These are phyloP conservation scores for Euphorbia celastroides DNA, from an alignment of 441 rosid genomes.

Conservation along the genomic window DNA sequence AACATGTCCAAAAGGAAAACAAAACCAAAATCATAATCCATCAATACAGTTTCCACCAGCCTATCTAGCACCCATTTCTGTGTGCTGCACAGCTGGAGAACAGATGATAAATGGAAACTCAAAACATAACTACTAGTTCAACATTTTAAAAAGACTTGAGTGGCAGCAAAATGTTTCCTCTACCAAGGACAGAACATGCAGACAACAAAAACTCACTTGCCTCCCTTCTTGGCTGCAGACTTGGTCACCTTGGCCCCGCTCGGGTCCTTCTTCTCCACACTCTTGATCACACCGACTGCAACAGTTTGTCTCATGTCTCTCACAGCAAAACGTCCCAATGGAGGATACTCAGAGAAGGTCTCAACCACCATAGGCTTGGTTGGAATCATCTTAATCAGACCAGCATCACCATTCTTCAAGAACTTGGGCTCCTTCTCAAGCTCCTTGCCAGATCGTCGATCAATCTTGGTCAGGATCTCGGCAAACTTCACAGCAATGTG, in stretches of 20 bases:
- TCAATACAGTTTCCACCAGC: neutral
- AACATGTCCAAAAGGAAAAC: neutral
- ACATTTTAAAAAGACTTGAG: neutral
- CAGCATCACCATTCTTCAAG: conserved; percentile 47
- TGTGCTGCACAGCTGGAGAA: neutral
- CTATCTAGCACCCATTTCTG: neutral
- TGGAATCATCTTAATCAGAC: conserved; percentile 47
- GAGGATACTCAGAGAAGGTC: conserved; percentile 68
- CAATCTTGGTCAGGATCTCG: conserved; percentile 39
- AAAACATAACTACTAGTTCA: neutral
- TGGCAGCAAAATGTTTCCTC: neutral
- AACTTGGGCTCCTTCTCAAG: conserved; percentile 39
- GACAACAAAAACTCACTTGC: conserved; percentile 1
- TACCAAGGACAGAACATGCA: neutral
- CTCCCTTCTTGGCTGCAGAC: conserved; percentile 68
- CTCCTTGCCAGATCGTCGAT: conserved; percentile 41
- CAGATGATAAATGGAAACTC: neutral
- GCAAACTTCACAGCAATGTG: conserved; percentile 39
- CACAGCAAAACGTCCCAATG: conserved; percentile 74
- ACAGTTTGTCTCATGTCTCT: conserved; percentile 58
- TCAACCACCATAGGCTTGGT: conserved; percentile 61
- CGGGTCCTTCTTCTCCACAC: conserved; percentile 74
- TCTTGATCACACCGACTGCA: conserved; percentile 81
- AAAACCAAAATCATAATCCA: neutral
- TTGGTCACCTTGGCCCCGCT: conserved; percentile 72